Evolutionary conservation across 805 yeast genomes (phyloP), one percentile per base, ranked within the genome.

Genomic region (Saccharomycopsis synnaedendra): DNA sequence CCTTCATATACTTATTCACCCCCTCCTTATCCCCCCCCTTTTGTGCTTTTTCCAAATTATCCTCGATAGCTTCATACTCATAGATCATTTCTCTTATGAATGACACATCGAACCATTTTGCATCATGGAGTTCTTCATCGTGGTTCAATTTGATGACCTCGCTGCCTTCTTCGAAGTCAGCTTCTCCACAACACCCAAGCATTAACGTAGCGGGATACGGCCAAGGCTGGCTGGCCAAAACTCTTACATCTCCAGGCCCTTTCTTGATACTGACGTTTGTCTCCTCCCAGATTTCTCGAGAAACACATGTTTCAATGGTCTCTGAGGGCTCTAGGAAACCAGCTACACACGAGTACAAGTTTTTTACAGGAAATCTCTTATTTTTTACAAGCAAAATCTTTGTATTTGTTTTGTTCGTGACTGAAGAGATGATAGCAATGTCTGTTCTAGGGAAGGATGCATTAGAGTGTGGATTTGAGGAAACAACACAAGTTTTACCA

Each of bases 281-380:
- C 63, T 90, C 97, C 62, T 90, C 97, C 87, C 93, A 88, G 32
- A 85, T 82, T 62, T 90, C 97, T 54, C 97, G 70, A 41, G 81
- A 69, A 27, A 89, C 84, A 6, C 96, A 90, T 42, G 78, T 80
- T 63, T 90, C 97, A 28, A 90, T 78, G 1, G 94, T 78, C 65
- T 90, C 97, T 31, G 88, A 82, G 1, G 96, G 96, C 62, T 90
- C 97, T 76, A 90, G 78, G 63, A 90, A 90, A 3, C 97, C 97
- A 3, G 97, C 95, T 45, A 94, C 76, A 59, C 94, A 82, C 11
- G 90, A 74, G 64, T 82, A 90, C 80, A 85, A 75, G 46, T 66
- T 61, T 46, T 67, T 57, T 27, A 33, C 3, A 3, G 78, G 76
- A 58, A 76, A 75, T 47, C 94, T 68, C 56, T 72, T 79, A 51